A percentile compares a stretch with the other conserved stretches of the same genome.
These are phyloP conservation scores for Salix arbutifolia DNA, from an alignment of 345 rosid species.

Conservation along the genomic window DNA sequence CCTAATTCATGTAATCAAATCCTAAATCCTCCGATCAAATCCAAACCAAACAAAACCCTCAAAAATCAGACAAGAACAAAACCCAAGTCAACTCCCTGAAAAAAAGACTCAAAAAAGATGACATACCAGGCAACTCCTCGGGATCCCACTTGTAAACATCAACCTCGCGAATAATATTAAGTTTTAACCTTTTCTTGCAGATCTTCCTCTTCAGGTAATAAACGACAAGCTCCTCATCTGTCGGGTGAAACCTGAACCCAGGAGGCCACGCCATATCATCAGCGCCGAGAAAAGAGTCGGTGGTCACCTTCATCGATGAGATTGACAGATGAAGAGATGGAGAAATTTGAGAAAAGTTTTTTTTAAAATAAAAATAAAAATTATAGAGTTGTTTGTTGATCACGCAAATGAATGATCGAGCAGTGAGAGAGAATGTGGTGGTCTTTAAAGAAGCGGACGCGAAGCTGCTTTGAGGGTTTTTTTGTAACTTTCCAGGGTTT, in stretches of 20 bases:
- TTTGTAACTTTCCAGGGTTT: not conserved
- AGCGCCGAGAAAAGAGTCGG: slow-evolving; percentile 12
- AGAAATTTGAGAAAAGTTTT: not conserved
- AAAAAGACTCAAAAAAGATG: not conserved
- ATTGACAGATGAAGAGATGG: not conserved
- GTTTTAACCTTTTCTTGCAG: slow-evolving; percentile 47
- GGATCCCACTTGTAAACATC: slow-evolving; percentile 96
- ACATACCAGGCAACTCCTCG: slow-evolving; percentile 79
- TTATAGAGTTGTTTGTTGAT: not conserved
- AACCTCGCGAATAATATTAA: slow-evolving; percentile 56
- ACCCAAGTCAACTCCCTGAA: slow-evolving; percentile 10
- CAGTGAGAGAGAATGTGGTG: not conserved
- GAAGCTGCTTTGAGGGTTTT: not conserved
- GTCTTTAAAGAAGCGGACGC: not conserved
- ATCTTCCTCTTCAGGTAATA: slow-evolving; percentile 82
- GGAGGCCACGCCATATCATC: slow-evolving; percentile 64
- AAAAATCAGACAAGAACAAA: not conserved
- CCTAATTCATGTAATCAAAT: not conserved
- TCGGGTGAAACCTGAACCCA: slow-evolving; percentile 91
- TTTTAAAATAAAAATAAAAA: not conserved
- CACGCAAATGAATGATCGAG: not conserved
- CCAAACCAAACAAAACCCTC: not conserved
- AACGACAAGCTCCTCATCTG: slow-evolving; percentile 80
- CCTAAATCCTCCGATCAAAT: not conserved
- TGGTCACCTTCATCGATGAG: slow-evolving; percentile 27